Base-by-base conservation (phyloP, 1,139 yeast species). In the Insectozyma bohioensis region DNA sequence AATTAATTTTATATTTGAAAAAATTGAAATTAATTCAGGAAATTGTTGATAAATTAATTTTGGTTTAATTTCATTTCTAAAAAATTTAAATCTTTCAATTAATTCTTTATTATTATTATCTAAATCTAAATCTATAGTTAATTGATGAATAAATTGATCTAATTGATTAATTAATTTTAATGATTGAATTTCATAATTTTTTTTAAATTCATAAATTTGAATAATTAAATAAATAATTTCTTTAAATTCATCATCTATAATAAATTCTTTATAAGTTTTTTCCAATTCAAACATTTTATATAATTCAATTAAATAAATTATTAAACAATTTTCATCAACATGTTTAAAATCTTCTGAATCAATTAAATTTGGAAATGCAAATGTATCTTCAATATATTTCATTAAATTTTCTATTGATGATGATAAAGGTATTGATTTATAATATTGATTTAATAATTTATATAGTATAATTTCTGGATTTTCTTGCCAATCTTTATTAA, bases 271-370 rank as follows among this genome's bases (percentile, higher is more conserved):
- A 20, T 30, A 27, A n/a, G 36, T 26, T 22, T 46, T 33, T 14
- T 50, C 54, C 26, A 54, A 39, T 49, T 56, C 81, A 64, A 48
- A 61, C 23, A 68, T 67, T 39, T 77, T 79, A 54, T 72, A 80
- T 80, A 84, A 78, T 47, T 80, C 78, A 16, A 82, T 71, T n/a
- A 80, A 58, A 49, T 77, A 80, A 12, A 82, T 73, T 47, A 81
- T 67, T n/a, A 82, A 63, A 27, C 82, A 72, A 42, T 78, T 72
- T 47, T 82, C 88, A 46, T 81, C 87, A 0, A 84, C 84, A 16
- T 63, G 61, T 31, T 63, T 63, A 37, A 81, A 69, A 53, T 80
- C 86, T 28, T 78, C 83, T 2, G 68, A 70, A 37, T 79, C 85
- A n/a, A 78, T 65, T 28, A 80, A 56, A 34, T 62, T 69, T 1